These are phyloP conservation scores for Loxodes magnus DNA, from an alignment of 73 alveolate species.

Conservation along the genomic window DNA sequence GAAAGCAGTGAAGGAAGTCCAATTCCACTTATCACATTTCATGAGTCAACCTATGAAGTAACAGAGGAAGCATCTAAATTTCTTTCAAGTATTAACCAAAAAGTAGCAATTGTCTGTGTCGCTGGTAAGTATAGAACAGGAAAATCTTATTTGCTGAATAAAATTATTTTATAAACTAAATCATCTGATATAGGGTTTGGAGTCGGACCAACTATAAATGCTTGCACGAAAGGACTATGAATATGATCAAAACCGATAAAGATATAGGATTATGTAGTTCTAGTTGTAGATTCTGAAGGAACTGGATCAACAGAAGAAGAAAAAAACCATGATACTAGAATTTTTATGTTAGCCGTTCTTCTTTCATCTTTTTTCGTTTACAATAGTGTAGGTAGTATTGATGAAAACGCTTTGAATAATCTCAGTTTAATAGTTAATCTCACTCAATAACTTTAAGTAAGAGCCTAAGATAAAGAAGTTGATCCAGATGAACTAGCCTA, in stretches of 20 bases:
- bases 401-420: conserved; percentile 61
- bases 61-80: too few relatives aligned
- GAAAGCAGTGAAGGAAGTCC: too few relatives aligned
- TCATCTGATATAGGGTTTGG: conserved; percentile 82
- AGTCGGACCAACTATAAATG: conserved; percentile 54
- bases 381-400: conserved; percentile 93
- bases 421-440: conserved; percentile 76
- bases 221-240: conserved; percentile 98
- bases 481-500: neutral
- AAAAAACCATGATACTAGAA: conserved; percentile 75
- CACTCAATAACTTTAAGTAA: conserved; percentile 76
- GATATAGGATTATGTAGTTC: conserved; percentile 21
- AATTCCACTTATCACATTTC: too few relatives aligned
- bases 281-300: conserved; percentile 92
- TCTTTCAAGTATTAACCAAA: too few relatives aligned
- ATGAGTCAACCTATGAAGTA: too few relatives aligned
- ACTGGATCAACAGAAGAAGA: conserved; percentile 86
- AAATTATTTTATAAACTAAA: conserved; percentile 63
- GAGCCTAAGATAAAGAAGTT: conserved; percentile 6
- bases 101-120: conserved; percentile 68
- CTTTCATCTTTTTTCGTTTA: conserved; percentile 70
- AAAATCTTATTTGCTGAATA: conserved; percentile 62
- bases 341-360: conserved; percentile 78
- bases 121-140: conserved; percentile 91
- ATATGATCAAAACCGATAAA: conserved; percentile 93